Base-by-base conservation (phyloP, 2,329 filamentous ascomycete genomes). In the Cladosporium austrohemisphaericum region DNA sequence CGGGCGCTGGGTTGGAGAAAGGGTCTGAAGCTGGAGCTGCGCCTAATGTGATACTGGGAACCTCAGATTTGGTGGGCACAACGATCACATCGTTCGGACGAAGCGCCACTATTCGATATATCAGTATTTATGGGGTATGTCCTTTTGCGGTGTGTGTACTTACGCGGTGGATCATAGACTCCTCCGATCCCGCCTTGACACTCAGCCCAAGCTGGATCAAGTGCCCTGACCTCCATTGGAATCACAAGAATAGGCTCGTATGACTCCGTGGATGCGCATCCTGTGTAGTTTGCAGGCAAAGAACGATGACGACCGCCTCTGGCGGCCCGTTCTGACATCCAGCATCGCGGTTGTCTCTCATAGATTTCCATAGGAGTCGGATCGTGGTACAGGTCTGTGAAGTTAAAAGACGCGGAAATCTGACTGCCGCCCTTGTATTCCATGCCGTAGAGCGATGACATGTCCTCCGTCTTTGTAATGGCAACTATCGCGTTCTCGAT, bases 231-330 rank as follows among this genome's bases (percentile, higher is more conserved):
- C 3, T 43, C 38, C 4, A 43, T 32, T 4, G 55, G 54, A 13
- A 59, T 52, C 11, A 55, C 54, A 10, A 58, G 23, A 19, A 58
- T 56, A 2, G 57, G 55, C 19, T 57, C 51, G 23, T 57, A 59
- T 4, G 54, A 49, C 18, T 6, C 31, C 1, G 49, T 54, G 5
- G 40, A 50, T 1, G 57, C 55, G 23, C 57, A 59, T 2, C 38
- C 38, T 14, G 28, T 20, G 25, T 44, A 44, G 7, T 44, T 22
- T 2, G 41, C 19, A 3, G 41, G 41, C 4, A 44, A 4, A 1
- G 50, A 33, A 3, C 48, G 45, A 2, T 31, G 28, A 14, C 50
- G 53, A 19, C 50, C 48, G n/a, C 49, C 23, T 18, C 47, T 45
- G 2, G 49, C 29, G 7, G 16, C 19, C 13, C 13, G 13, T 1